phyloP scores from a whole-genome alignment of 257 asterid species.

The Penstemon davidsonii region DNA sequence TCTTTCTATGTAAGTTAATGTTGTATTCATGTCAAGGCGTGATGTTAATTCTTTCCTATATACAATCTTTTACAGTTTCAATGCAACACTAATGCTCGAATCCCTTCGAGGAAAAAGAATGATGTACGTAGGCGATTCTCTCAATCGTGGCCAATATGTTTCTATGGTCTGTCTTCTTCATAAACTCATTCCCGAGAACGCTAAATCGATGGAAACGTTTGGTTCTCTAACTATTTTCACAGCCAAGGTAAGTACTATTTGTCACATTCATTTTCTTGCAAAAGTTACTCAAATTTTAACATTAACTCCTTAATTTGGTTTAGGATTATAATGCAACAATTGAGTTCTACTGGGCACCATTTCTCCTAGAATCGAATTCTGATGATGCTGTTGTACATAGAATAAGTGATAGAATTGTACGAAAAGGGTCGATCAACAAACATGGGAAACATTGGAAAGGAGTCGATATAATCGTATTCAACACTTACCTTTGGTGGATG shows the following conservation, averaged over 20 bases:
- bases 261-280: no score
- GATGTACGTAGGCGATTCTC: constrained; percentile 33
- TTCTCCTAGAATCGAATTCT: constrained; percentile 77
- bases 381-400: constrained; percentile 47
- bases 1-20: no score
- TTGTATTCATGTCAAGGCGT: no score
- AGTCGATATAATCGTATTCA: constrained; percentile 57
- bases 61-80: constrained; percentile 46
- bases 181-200: constrained; percentile 8
- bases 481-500: constrained; percentile 66
- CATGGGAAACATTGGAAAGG: constrained; percentile 67
- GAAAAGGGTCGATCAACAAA: constrained; percentile 58
- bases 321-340: constrained; percentile 81
- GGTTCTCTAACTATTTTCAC: constrained; percentile 31
- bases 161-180: constrained; percentile 33
- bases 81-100: constrained; percentile 72
- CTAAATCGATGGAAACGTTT: constrained; percentile 44
- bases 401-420: constrained; percentile 41
- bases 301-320: constrained; percentile 1
- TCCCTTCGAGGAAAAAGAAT: constrained; percentile 40
- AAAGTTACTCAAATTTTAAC: no score
- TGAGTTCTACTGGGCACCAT: constrained; percentile 88
- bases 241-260: constrained; percentile 17
- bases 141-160: constrained; percentile 29
- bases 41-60: no score